Percentiles rank a stretch among this genome's conserved stretches.
Conservation (phyloP, 2,329 filamentous ascomycete genomes). For the Aspergillus sp. region DNA sequence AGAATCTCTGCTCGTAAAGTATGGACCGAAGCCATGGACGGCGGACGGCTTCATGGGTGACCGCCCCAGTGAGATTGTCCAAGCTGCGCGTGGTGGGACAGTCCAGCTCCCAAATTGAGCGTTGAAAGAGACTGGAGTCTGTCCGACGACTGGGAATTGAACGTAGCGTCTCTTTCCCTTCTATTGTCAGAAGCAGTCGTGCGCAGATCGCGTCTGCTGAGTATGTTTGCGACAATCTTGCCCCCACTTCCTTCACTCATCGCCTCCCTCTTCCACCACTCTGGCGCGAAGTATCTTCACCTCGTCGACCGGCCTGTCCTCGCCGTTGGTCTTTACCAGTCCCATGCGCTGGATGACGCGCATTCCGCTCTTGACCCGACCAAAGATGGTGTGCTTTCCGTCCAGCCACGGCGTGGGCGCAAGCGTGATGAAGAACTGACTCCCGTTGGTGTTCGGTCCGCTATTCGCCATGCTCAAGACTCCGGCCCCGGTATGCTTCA, state of each 20-base stretch:
- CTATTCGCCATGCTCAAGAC: slow-evolving; percentile 96
- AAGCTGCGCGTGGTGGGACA: too few relatives aligned
- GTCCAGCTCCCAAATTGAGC: too few relatives aligned
- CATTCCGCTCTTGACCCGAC: slow-evolving; percentile 81
- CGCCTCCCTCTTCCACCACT: slow-evolving; percentile 62
- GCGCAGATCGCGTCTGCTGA: too few relatives aligned
- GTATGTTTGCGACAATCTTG: neutral
- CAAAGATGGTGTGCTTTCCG: slow-evolving; percentile 96
- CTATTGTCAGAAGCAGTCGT: too few relatives aligned
- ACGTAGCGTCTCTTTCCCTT: too few relatives aligned
- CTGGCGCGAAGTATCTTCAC: slow-evolving; percentile 75
- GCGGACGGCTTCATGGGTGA: too few relatives aligned
- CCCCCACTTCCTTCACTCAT: slow-evolving; percentile 30
- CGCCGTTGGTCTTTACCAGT: slow-evolving; percentile 74
- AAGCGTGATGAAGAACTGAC: slow-evolving; percentile 93
- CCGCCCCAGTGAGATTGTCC: too few relatives aligned
- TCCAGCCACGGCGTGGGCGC: slow-evolving; percentile 95
- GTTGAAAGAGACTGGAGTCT: too few relatives aligned
- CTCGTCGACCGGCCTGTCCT: slow-evolving; percentile 79
- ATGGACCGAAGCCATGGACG: neutral
- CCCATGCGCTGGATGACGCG: slow-evolving; percentile 84
- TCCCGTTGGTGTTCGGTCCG: slow-evolving; percentile 89
- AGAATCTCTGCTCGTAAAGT: neutral
- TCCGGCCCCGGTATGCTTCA: slow-evolving; percentile 92
- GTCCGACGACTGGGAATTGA: too few relatives aligned